Evolutionary conservation across 2,329 filamentous ascomycete genomes (phyloP), one percentile per base, ranked within the genome.

Genomic region (Kalaharituber pfeilii): DNA sequence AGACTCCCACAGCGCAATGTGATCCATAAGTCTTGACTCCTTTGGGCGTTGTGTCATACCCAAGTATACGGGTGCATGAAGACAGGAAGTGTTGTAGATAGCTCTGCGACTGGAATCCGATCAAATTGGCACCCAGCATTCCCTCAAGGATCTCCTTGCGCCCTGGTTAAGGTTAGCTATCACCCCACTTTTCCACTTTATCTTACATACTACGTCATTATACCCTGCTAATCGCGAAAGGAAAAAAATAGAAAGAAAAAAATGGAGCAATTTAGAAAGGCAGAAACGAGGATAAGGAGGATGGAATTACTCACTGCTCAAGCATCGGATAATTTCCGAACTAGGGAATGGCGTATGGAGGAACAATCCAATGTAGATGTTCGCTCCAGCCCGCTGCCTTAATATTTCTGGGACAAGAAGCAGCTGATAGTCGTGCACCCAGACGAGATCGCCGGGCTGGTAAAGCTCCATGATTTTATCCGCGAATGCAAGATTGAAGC

Each of bases 31-130:
- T 85, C 66, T 94, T 86, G 4, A 95, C 85, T 5, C 88, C 86
- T 20, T 58, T 61, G 7, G 58, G 55, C 3, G 56, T 57, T 13
- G 59, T 62, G 22, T 60, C 51, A 65, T 94, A 94, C n/a, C 85
- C 84, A 6, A 95, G 75, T 50, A 95, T 83, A 25, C 88, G 80
- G 1, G 86, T 93, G 69, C 88, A 95, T 70, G 88, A 95, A 60
- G 86, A 94, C 33, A 86, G 80, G 67, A 96, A 96, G 68, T 96
- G 89, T 24, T 88, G 80, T 13, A 88, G 89, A 68, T 94, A 96
- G 67, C 87, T 91, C 71, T 87, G 91, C 6, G 87, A 91, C 69
- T 96, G 89, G 71, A 96, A 95, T 1, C 87, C 88, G 59, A 96
- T 79, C 72, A 96, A 81, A 68, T 95, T 95, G 54, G 89, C 79